Evolutionary conservation across 106 monocot species (phyloP).

Genomic region (Apostasia ramifera): DNA sequence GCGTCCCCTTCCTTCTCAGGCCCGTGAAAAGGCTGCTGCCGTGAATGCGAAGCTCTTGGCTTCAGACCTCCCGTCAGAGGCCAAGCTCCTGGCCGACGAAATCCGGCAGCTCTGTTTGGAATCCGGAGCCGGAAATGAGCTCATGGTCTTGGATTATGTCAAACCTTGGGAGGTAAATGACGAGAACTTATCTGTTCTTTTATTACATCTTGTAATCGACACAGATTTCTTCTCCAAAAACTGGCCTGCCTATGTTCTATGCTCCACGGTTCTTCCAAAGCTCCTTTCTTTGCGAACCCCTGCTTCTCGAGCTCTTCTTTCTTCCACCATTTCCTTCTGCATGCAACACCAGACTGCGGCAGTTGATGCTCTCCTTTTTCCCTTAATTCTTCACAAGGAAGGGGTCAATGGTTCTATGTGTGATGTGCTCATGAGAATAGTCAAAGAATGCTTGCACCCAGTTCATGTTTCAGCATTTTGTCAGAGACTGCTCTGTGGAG

Average conservation of each 20-base stretch:
- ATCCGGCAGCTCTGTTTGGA: slow-evolving; percentile 48
- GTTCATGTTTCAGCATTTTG: slow-evolving; percentile 66
- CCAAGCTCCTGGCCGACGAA: slow-evolving; percentile 23
- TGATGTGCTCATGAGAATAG: slow-evolving; percentile 49
- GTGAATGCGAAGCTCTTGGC: slow-evolving; percentile 29
- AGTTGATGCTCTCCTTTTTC: slow-evolving; percentile 51
- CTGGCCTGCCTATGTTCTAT: slow-evolving; percentile 50
- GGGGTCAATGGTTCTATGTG: slow-evolving; percentile 52
- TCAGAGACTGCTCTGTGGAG: slow-evolving; percentile 51
- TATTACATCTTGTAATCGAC: slow-evolving; percentile 29
- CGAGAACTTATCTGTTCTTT: slow-evolving; percentile 40
- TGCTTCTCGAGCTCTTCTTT: slow-evolving; percentile 49
- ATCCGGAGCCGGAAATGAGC: slow-evolving; percentile 20
- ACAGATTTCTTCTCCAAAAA: neutral
- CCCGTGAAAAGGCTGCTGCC: slow-evolving; percentile 17
- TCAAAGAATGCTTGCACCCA: slow-evolving; percentile 72
- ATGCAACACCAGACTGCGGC: slow-evolving; percentile 46
- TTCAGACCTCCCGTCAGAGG: slow-evolving; percentile 19
- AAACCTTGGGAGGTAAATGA: slow-evolving; percentile 78
- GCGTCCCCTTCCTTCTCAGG: slow-evolving; percentile 22
- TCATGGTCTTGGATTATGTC: slow-evolving; percentile 30
- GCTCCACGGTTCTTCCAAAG: slow-evolving; percentile 58
- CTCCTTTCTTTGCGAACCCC: slow-evolving; percentile 33
- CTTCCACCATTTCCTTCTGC: slow-evolving; percentile 47
- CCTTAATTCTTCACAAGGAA: slow-evolving; percentile 48